These are phyloP conservation scores for Cyclostephanos tholiformis DNA, from an alignment of 108 stramenopile genomes.

Conservation along the genomic window DNA sequence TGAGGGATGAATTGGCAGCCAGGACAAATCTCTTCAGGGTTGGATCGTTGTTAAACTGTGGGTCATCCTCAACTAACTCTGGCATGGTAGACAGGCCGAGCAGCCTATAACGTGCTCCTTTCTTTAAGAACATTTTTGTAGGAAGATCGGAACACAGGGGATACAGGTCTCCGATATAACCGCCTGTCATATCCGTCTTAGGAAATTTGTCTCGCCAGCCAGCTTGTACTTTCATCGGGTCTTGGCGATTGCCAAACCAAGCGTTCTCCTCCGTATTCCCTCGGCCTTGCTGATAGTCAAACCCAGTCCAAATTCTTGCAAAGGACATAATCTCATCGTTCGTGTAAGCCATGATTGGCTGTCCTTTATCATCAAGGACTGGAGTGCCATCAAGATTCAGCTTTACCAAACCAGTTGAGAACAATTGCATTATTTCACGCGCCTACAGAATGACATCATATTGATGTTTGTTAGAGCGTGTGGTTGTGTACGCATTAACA, in stretches of 20 bases:
- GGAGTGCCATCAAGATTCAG: slow-evolving; percentile 54
- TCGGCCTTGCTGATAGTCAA: slow-evolving; percentile 47
- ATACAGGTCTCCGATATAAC: slow-evolving; percentile 71
- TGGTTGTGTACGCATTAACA: not conserved
- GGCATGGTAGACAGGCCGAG: slow-evolving; percentile 48
- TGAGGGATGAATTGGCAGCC: slow-evolving; percentile 36
- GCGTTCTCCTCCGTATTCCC: slow-evolving; percentile 53
- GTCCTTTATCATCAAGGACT: slow-evolving; percentile 37
- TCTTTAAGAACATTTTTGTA: slow-evolving; percentile 43
- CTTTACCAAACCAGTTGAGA: slow-evolving; percentile 53
- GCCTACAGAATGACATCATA: slow-evolving; percentile 23
- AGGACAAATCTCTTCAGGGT: slow-evolving; percentile 37
- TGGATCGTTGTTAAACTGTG: slow-evolving; percentile 28
- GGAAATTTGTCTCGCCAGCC: slow-evolving; percentile 62
- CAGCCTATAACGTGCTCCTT: slow-evolving; percentile 60
- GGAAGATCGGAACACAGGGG: slow-evolving; percentile 53
- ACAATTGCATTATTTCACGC: slow-evolving; percentile 59
- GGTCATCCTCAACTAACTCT: slow-evolving; percentile 48
- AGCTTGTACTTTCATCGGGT: slow-evolving; percentile 66
- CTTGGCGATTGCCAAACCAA: slow-evolving; percentile 39
- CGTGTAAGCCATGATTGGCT: slow-evolving; percentile 48
- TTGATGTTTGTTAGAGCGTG: not conserved
- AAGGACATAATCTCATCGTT: slow-evolving; percentile 61
- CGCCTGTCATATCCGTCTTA: slow-evolving; percentile 57
- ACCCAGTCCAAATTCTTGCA: slow-evolving; percentile 71